Base-by-base conservation (phyloP, 75 land plant genomes). In the Gnetum montanum region DNA sequence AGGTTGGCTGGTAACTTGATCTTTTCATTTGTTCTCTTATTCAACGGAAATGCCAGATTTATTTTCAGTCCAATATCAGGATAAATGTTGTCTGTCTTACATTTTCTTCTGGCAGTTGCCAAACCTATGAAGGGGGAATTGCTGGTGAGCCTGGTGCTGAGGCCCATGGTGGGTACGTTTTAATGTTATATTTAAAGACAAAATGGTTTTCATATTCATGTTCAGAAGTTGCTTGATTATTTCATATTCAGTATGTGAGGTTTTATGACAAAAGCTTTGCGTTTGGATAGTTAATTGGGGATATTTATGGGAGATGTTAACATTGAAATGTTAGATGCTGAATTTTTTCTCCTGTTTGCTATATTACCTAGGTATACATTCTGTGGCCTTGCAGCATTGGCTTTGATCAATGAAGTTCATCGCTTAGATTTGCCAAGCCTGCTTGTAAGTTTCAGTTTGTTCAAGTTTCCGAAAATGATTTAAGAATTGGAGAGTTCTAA, bases 61-160 rank as follows among this genome's bases (percentile, higher is more conserved):
- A n/a, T n/a, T n/a, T n/a, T n/a, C n/a, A n/a, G n/a, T n/a, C n/a
- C n/a, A n/a, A n/a, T n/a, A n/a, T n/a, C n/a, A n/a, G n/a, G n/a
- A n/a, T n/a, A n/a, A n/a, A n/a, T n/a, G n/a, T n/a, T n/a, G n/a
- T n/a, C n/a, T n/a, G n/a, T n/a, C n/a, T n/a, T n/a, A n/a, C n/a
- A n/a, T n/a, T n/a, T n/a, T n/a, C n/a, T n/a, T n/a, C n/a, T n/a
- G n/a, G 60, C 67, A 95, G 99, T 49, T 95, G 99, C 67, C 99
- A 95, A 61, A 95, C 99, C 45, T 90, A 78, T 69, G 99, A 95
- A 69, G 99, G 99, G 54, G 99, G 99, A 24, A 90, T 95, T 78
- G 80, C 82, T 63, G 96, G 91, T 35, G 99, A 95, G 52, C 99
- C 99, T 52, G 86, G 84, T 49, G 75, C 99, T 49, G 99, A 95